Percentiles rank a stretch among this genome's conserved stretches.
Evolutionary conservation across 2,329 filamentous ascomycete species (phyloP).

Genomic region (Xylariaceae sp.): DNA sequence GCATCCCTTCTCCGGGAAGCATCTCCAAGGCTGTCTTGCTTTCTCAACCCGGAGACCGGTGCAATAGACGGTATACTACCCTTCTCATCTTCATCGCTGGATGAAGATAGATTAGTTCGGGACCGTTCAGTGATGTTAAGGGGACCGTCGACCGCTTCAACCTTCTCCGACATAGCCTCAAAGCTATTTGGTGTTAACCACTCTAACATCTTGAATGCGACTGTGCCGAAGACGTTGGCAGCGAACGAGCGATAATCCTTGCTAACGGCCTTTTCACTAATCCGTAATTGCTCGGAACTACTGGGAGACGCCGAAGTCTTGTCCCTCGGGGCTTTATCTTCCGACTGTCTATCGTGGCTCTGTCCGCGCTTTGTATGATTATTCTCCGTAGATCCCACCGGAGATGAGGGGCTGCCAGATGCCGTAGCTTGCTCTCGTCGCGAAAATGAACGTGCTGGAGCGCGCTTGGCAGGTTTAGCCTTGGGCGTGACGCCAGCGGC

Average conservation of each 20-base stretch:
- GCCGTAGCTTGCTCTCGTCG: slow-evolving; percentile 5
- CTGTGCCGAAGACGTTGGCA: slow-evolving; percentile 66
- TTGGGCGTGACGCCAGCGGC: slow-evolving; percentile 4
- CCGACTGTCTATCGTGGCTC: not conserved
- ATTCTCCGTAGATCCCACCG: not conserved
- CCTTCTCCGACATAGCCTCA: slow-evolving; percentile 49
- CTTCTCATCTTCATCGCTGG: slow-evolving; percentile 18
- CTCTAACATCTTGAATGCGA: slow-evolving; percentile 70
- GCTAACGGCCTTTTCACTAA: slow-evolving; percentile 50
- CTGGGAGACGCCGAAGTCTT: slow-evolving; percentile 4
- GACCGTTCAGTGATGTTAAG: slow-evolving; percentile 20
- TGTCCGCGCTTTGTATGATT: slow-evolving; percentile 1
- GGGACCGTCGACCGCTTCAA: slow-evolving; percentile 28
- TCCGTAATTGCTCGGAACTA: slow-evolving; percentile 36
- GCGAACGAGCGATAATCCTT: slow-evolving; percentile 64
- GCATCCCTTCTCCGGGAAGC: slow-evolving; percentile 10
- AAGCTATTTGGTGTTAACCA: slow-evolving; percentile 67
- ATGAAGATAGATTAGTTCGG: slow-evolving; percentile 30
- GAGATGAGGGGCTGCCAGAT: not conserved
- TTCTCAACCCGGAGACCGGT: slow-evolving; percentile 12
- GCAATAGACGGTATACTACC: slow-evolving; percentile 11
- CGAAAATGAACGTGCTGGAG: not conserved
- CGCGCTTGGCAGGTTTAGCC: slow-evolving; percentile 3
- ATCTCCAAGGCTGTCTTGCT: slow-evolving; percentile 1
- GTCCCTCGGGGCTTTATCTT: slow-evolving; percentile 5